Conservation (phyloP, 768 basidiomycete species). For the Cystobasidium onofrii region DNA sequence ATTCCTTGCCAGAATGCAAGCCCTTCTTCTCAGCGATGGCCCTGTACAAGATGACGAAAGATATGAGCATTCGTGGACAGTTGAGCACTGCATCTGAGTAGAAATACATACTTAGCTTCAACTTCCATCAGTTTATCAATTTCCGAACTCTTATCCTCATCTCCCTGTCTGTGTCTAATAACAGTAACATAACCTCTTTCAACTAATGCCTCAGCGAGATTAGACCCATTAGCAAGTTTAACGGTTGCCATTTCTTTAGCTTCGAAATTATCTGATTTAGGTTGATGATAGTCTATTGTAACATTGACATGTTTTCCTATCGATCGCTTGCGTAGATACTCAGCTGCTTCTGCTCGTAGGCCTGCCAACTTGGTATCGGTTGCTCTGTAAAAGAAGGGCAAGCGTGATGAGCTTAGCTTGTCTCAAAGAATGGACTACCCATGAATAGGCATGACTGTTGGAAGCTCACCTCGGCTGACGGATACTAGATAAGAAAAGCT, state of each 20-base stretch:
- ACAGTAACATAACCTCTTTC: constrained; percentile 86
- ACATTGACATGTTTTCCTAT: constrained; percentile 69
- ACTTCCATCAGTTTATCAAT: constrained; percentile 93
- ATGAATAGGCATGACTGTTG: constrained; percentile 50
- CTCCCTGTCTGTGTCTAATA: constrained; percentile 80
- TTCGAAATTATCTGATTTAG: constrained; percentile 59
- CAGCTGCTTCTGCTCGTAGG: constrained; percentile 84
- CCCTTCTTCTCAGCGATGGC: constrained; percentile 70
- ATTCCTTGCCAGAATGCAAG: constrained; percentile 86
- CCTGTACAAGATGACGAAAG: constrained; percentile 48
- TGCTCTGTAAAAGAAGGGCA: constrained; percentile 55
- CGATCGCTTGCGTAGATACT: constrained; percentile 81
- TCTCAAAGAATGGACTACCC: no score
- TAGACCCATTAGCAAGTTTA: constrained; percentile 44
- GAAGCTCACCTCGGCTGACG: constrained; percentile 57
- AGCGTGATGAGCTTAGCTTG: no score
- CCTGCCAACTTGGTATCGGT: constrained; percentile 77
- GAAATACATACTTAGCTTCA: constrained; percentile 66
- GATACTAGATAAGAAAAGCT: constrained; percentile 66
- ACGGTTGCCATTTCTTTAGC: constrained; percentile 31
- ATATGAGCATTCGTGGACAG: neutral
- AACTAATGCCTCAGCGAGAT: constrained; percentile 82
- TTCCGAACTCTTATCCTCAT: constrained; percentile 87
- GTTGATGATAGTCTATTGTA: constrained; percentile 75
- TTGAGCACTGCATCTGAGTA: no score